Evolutionary conservation across 495 filamentous ascomycete species (phyloP), one percentile per base, ranked within the genome.

Genomic region (Staphylotrichum longicolle): DNA sequence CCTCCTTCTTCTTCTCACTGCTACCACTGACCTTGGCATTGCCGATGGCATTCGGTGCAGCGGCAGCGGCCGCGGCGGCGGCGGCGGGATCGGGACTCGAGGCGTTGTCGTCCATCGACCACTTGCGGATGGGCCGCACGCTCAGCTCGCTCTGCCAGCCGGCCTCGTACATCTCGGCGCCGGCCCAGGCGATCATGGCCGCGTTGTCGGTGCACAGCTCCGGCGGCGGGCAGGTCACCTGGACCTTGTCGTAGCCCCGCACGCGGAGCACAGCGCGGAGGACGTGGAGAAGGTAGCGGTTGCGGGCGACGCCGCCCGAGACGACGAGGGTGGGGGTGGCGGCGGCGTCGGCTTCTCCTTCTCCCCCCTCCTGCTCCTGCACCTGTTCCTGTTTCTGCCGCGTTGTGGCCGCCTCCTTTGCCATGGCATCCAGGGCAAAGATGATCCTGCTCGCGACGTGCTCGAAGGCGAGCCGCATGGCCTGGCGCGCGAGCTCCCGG

Each of bases 131-230:
- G 7, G 89, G 80, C 40, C 80, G 69, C 52, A 85, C 80, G 30
- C 74, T 77, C 34, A 93, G 65, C 27, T 80, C 78, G 15, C 84
- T 87, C 52, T 75, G 72, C 81, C 83, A 93, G 0, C 93, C 92
- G 4, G 80, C 84, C 71, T 91, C 85, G 60, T 80, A 97, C 91
- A 98, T 96, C 78, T 96, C 93, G 57, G 91, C 81, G 0, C 89
- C 94, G 5, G 93, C 82, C 94, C 94, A 98, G 1, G 89, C 93
- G 66, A 97, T 91, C 94, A 98, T 98, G n/a, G 91, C 91, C 14
- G 93, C 94, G 76, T 98, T 97, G 69, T 98, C 94, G 0, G 90
- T 96, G 66, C 94, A 96, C 63, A 93, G 77, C 50, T 78, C 75
- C 27, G 81, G 69, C 4, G 94, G 94, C 27, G 94, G 94, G 44